phyloP scores from a whole-genome alignment of 2,329 filamentous ascomycete genomes.

The Pseudonectria foliicola region DNA sequence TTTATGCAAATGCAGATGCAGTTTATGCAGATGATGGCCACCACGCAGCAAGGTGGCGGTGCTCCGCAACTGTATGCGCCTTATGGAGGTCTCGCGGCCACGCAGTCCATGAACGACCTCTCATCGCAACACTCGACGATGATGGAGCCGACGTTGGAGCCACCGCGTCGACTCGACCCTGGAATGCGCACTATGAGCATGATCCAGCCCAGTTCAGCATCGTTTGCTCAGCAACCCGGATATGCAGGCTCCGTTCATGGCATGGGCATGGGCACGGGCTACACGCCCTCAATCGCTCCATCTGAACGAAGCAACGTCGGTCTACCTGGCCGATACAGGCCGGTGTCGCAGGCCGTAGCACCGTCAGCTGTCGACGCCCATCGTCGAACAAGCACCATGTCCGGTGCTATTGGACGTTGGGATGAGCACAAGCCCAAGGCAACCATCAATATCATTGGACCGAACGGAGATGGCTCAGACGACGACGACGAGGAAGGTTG shows the following conservation, averaged over 20 bases:
- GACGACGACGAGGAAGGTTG: slow-evolving; percentile 63
- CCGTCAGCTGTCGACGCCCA: slow-evolving; percentile 22
- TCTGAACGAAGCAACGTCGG: slow-evolving; percentile 94
- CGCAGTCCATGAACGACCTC: slow-evolving; percentile 38
- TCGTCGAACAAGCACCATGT: slow-evolving; percentile 29
- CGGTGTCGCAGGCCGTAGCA: slow-evolving; percentile 62
- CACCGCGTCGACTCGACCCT: slow-evolving; percentile 33
- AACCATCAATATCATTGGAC: slow-evolving; percentile 31
- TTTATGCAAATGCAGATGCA: slow-evolving; percentile 96
- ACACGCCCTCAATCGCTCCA: slow-evolving; percentile 86
- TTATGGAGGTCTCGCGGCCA: slow-evolving; percentile 22
- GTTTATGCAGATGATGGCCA: slow-evolving; percentile 77
- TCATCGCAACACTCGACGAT: slow-evolving; percentile 39
- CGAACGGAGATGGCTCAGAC: slow-evolving; percentile 34
- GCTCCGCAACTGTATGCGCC: slow-evolving; percentile 20
- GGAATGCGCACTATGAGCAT: slow-evolving; percentile 72
- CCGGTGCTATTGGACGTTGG: slow-evolving; percentile 24
- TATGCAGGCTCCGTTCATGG: slow-evolving; percentile 25
- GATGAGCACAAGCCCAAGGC: slow-evolving; percentile 27
- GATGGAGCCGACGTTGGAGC: slow-evolving; percentile 39
- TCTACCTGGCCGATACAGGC: slow-evolving; percentile 81
- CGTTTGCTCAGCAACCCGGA: slow-evolving; percentile 45
- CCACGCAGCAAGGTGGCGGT: slow-evolving; percentile 24
- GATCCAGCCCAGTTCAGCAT: slow-evolving; percentile 61
- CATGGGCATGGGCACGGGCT: slow-evolving; percentile 48